Base-by-base conservation (phyloP, 2,329 filamentous ascomycete genomes). In the Neurospora sp. region DNA sequence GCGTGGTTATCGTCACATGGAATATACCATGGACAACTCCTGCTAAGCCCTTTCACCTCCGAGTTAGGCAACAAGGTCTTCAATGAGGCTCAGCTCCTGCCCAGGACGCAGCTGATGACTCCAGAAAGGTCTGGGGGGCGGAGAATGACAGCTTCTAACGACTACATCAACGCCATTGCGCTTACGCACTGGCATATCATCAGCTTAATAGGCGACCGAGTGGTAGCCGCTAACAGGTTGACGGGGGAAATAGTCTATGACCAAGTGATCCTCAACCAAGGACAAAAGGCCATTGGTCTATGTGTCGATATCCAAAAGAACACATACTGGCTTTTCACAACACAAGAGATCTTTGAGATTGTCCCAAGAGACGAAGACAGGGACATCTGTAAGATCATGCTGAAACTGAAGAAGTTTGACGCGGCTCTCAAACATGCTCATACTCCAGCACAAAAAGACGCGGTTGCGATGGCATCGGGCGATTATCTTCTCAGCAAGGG, bases 261-360 rank as follows among this genome's bases (percentile, higher is more conserved):
- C 78, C 93, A 98, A 79, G 85, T 90, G 28, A 91, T 99, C 4
- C 84, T 98, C 15, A 91, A 95, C 69, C 86, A 89, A 4, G 92
- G 91, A 0, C 92, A 97, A 75, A 90, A 86, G 75, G 89, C 90
- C 4, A 83, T 99, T n/a, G 93, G 92, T 0, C 86, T 99, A 19
- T 90, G 93, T 68, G 90, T 95, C 9, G 96, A 99, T 79, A 87
- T 91, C 72, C 95, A 96, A 79, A 97, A 97, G 83, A 96, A 95
- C 77, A 99, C 96, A 0, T 97, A 95, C 78, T 99, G 96, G 96
- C 86, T 99, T 2, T 97, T 98, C 77, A 98, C 95, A 0, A 87
- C 88, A 0, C 87, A 92, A 70, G 93, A 97, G 76, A 97, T 99
- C 68, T 97, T 93, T 75, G 96, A 99, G 81, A 91, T 99, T 71